Conservation (phyloP, 108 stramenopile species). For the Aurantiochytrium sp. region DNA sequence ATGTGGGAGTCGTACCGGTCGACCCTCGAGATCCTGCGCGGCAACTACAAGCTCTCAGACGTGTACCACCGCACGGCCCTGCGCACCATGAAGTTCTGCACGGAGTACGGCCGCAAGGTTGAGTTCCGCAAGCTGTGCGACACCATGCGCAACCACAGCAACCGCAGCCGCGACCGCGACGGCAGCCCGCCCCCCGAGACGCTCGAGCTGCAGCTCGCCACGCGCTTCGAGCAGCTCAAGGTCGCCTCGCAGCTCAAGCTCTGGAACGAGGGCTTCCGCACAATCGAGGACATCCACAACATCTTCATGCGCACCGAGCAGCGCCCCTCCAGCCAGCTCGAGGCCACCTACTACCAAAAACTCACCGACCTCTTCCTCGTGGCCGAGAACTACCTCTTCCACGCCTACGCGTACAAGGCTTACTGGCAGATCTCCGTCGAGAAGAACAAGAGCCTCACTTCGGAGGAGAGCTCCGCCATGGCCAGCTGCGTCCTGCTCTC, state of each 20-base stretch:
- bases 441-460: constrained; percentile 75
- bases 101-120: constrained; percentile 71
- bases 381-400: constrained; percentile 89
- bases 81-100: constrained; percentile 82
- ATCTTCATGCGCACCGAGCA: constrained; percentile 81
- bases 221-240: constrained; percentile 90
- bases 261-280: constrained; percentile 97
- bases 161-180: constrained; percentile 52
- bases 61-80: constrained; percentile 83
- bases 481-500: constrained; percentile 74
- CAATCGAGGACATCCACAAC: constrained; percentile 94
- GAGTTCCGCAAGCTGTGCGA: constrained; percentile 93
- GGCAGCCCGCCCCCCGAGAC: constrained; percentile 82
- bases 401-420: constrained; percentile 94
- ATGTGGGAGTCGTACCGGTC: constrained; percentile 96
- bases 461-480: constrained; percentile 26
- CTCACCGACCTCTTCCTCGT: constrained; percentile 95
- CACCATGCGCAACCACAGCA: constrained; percentile 79
- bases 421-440: constrained; percentile 81
- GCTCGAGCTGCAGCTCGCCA: constrained; percentile 89
- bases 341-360: constrained; percentile 95
- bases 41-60: constrained; percentile 84
- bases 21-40: constrained; percentile 84
- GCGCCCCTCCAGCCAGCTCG: constrained; percentile 84
- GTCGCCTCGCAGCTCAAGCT: constrained; percentile 80